Conservation (phyloP, 441 rosid species). For the Hypseocharis bilobata region DNA sequence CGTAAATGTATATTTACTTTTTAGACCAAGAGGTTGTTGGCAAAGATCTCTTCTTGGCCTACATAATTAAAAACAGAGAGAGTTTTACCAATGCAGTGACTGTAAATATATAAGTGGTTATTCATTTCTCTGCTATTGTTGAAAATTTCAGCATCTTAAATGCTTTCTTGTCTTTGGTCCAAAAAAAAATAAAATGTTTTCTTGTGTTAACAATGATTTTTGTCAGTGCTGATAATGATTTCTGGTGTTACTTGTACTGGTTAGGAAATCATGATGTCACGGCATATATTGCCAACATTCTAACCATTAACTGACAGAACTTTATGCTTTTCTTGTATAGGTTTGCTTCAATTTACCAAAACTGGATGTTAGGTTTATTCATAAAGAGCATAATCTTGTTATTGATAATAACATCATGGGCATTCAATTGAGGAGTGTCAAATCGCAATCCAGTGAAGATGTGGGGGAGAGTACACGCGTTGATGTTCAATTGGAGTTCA, state of each 20-base stretch:
- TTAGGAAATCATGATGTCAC: not conserved
- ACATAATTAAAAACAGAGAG: not conserved
- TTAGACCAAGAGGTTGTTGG: not conserved
- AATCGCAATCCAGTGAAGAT: slow-evolving; percentile 72
- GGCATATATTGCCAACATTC: not conserved
- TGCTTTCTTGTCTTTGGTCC: not conserved
- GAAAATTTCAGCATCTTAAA: not conserved
- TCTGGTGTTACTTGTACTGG: not conserved
- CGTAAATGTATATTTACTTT: not conserved
- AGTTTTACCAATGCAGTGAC: not conserved
- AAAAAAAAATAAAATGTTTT: no score
- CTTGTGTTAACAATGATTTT: not conserved
- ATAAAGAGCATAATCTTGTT: slow-evolving; percentile 52
- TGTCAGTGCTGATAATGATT: not conserved
- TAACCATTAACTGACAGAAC: not conserved
- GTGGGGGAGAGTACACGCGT: slow-evolving; percentile 81
- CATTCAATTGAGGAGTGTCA: slow-evolving; percentile 58
- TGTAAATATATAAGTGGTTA: not conserved
- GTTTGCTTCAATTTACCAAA: slow-evolving; percentile 67
- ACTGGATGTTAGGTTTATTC: slow-evolving; percentile 68
- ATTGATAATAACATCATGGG: slow-evolving; percentile 80
- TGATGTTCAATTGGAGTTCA: slow-evolving; percentile 77
- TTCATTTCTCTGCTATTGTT: not conserved
- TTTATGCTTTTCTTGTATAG: slow-evolving; percentile 36
- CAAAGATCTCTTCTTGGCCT: slow-evolving; percentile 2